A percentile compares a stretch with the other conserved stretches of the same genome.
Conservation (phyloP, 1,284 basidiomycete species). For the Lentinus polychrous region DNA sequence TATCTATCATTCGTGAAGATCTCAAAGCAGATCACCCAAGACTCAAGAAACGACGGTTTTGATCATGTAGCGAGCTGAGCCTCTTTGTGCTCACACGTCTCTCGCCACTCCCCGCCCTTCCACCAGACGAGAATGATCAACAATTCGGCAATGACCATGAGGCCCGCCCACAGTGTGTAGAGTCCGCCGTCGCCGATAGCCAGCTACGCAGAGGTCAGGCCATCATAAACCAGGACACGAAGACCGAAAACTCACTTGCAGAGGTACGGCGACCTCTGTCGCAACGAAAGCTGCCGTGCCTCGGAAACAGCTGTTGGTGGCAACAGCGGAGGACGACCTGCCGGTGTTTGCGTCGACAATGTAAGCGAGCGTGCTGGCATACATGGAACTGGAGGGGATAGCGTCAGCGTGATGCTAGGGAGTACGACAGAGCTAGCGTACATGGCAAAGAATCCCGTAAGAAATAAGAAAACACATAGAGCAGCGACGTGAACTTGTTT, state of each 20-base stretch:
- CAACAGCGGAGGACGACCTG: slow-evolving; percentile 63
- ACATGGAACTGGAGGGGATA: slow-evolving; percentile 13
- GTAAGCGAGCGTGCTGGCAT: slow-evolving; percentile 61
- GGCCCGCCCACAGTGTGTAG: slow-evolving; percentile 65
- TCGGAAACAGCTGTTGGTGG: slow-evolving; percentile 68
- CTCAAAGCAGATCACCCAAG: no score
- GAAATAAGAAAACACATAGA: slow-evolving; percentile 56
- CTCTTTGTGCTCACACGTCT: slow-evolving; percentile 25
- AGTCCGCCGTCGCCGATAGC: slow-evolving; percentile 64
- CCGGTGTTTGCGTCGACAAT: slow-evolving; percentile 75
- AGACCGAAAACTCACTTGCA: slow-evolving; percentile 39
- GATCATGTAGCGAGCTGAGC: not conserved
- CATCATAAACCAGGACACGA: not conserved
- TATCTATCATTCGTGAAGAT: no score
- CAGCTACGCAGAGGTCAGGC: slow-evolving; percentile 23
- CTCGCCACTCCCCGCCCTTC: slow-evolving; percentile 37
- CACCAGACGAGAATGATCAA: slow-evolving; percentile 47
- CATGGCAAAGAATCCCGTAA: slow-evolving; percentile 69
- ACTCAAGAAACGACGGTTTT: no score
- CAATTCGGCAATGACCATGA: slow-evolving; percentile 44
- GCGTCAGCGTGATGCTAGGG: not conserved
- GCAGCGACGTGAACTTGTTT: slow-evolving; percentile 57
- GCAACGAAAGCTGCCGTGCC: slow-evolving; percentile 66
- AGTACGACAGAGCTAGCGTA: slow-evolving; percentile 26
- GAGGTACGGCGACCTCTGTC: slow-evolving; percentile 59